These are phyloP conservation scores for Dothiorella sarmentorum DNA, from an alignment of 2,329 filamentous ascomycete species.

Conservation along the genomic window DNA sequence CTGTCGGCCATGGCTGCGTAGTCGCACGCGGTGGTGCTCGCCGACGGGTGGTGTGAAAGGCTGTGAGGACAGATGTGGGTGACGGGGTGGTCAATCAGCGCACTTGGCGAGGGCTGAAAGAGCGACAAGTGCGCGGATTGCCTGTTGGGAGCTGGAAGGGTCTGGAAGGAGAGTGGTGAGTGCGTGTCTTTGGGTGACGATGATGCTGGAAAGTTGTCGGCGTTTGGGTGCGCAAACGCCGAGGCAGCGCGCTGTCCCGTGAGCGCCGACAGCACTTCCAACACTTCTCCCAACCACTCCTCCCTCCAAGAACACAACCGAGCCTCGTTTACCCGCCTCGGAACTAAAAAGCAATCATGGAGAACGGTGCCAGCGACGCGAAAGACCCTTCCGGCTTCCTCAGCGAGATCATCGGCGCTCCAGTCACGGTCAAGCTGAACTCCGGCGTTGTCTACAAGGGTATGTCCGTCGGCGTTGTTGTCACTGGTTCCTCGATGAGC, in stretches of 20 bases:
- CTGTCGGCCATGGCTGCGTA: constrained; percentile 8
- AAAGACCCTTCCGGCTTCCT: constrained; percentile 93
- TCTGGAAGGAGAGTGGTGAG: background rate
- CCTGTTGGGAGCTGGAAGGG: background rate
- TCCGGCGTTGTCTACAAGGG: constrained; percentile 99
- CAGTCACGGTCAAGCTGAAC: constrained; percentile 95
- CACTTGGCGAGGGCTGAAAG: no score
- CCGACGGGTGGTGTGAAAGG: background rate
- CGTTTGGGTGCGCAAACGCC: constrained; percentile 8
- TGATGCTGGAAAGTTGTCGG: constrained; percentile 14
- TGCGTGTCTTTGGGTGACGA: background rate
- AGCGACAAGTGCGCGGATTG: no score
- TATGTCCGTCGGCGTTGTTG: constrained; percentile 34
- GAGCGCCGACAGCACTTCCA: constrained; percentile 3
- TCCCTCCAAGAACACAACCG: background rate
- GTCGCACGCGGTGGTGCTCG: background rate
- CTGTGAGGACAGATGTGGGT: background rate
- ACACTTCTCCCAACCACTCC: background rate
- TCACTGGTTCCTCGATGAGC: background rate
- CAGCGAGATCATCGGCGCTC: constrained; percentile 87
- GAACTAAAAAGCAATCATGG: constrained; percentile 54
- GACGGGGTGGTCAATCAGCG: background rate
- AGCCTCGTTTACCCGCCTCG: background rate
- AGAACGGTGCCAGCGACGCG: constrained; percentile 71
- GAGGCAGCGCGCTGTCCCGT: constrained; percentile 15